phyloP scores from a whole-genome alignment of 352 stramenopile genomes.

The Globisporangium megalacanthum region DNA sequence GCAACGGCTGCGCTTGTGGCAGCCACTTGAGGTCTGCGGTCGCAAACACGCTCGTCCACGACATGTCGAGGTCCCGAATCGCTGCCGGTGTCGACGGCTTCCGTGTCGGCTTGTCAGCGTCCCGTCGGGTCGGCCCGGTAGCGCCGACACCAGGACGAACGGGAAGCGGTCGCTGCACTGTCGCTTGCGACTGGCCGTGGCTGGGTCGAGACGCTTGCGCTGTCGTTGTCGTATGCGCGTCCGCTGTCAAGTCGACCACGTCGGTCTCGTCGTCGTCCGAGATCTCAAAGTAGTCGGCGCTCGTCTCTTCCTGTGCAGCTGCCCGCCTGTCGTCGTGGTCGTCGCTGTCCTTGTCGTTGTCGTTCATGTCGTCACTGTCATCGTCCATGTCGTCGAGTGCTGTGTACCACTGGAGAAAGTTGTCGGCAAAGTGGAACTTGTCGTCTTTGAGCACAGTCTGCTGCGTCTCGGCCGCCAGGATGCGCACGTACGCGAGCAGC shows the following conservation, averaged over 20 bases:
- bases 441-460: conserved; percentile 32
- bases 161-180: not conserved
- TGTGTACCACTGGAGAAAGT: conserved; percentile 48
- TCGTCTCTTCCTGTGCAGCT: conserved; percentile 9
- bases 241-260: not conserved
- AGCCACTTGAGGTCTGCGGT: conserved; percentile 39
- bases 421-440: conserved; percentile 43
- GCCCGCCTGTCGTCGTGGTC: conserved; percentile 4
- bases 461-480: conserved; percentile 28
- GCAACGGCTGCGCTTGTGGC: conserved; percentile 9
- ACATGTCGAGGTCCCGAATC: conserved; percentile 21
- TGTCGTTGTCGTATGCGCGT: not conserved
- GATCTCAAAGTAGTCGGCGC: conserved; percentile 9
- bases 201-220: not conserved
- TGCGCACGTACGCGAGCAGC: conserved; percentile 51
- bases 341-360: conserved; percentile 8
- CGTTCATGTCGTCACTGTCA: conserved; percentile 5
- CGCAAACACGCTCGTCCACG: conserved; percentile 26
- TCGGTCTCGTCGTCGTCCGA: conserved; percentile 25
- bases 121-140: no score
- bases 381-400: conserved; percentile 9
- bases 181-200: not conserved
- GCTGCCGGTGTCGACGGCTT: conserved; percentile 3
- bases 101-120: not conserved
- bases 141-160: not conserved